Base-by-base conservation (phyloP, 129 eudicot genomes). In the Flaveria bidentis region DNA sequence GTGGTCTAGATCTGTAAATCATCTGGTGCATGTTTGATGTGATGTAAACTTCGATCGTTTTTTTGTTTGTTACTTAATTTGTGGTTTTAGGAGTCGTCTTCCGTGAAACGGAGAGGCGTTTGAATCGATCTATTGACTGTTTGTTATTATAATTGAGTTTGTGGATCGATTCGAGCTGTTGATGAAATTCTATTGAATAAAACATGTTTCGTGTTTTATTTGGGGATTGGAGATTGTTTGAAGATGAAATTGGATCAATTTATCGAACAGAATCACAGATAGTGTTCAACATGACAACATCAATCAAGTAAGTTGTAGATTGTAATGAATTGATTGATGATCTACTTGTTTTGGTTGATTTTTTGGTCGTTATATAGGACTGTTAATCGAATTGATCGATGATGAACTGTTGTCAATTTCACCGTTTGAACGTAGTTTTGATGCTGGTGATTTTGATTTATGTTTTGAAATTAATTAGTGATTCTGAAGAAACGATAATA, bases 21-120 rank as follows among this genome's bases (percentile, higher is more conserved):
- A 67, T 36, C 51, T 52, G 57, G 53, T 67, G 67, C 80, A 22
- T 76, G 74, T 52, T 76, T 67, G 57, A 49, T 75, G 33, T 66
- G 74, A 47, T 75, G 49, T 75, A 39, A 75, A 46, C 79, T 75
- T 51, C 63, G 49, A 51, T 53, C 67, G 55, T 28, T 23, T 36
- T 36, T 49, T 70, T 18, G 4, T 15, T n/a, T 36, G 7, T 36
- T 5, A 36, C 7, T 36, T 36, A 36, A 36, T 36, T 36, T 36
- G 47, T 28, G 46, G 42, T 65, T 72, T 55, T 15, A 66, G 50
- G 64, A 49, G 18, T 49, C 67, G 36, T 33, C 42, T 52, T 36
- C 30, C 42, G 9, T 15, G 25, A 44, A 74, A 22, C 22, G 23
- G 42, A 23, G 80, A 67, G 16, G 67, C 67, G 22, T 76, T 50